phyloP scores from a whole-genome alignment of 495 filamentous ascomycete species.

The Schizothecium vesticola region DNA sequence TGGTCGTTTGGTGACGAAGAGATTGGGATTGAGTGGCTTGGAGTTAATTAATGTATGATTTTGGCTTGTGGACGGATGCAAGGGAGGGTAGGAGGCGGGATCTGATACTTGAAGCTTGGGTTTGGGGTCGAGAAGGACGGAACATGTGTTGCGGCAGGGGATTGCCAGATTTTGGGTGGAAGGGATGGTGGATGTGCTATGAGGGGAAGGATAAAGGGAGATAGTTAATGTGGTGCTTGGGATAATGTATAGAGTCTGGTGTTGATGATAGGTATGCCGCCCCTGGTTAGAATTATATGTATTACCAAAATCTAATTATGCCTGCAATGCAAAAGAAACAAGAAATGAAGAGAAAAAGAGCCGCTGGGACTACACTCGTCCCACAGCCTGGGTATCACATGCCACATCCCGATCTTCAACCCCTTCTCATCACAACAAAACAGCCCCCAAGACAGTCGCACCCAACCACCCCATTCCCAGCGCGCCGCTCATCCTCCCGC shows the following conservation, averaged over 20 bases:
- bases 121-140: too few relatives aligned
- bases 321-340: background rate
- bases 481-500: conserved; percentile 12
- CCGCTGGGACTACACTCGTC: background rate
- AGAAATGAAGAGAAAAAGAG: background rate
- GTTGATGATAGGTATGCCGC: background rate
- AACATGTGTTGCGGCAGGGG: too few relatives aligned
- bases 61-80: too few relatives aligned
- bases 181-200: too few relatives aligned
- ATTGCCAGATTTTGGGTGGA: too few relatives aligned
- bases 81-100: too few relatives aligned
- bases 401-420: background rate
- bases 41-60: too few relatives aligned
- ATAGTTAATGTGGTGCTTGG: background rate
- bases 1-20: too few relatives aligned
- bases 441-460: conserved; percentile 17
- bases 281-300: background rate
- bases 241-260: background rate
- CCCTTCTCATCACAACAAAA: conserved; percentile 1
- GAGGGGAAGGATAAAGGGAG: background rate
- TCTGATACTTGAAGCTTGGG: too few relatives aligned
- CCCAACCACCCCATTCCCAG: conserved; percentile 13
- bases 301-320: background rate
- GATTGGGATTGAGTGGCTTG: too few relatives aligned
- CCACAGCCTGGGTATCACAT: background rate